Base-by-base conservation (phyloP, 331 rosid species). In the Quercus tomentella region DNA sequence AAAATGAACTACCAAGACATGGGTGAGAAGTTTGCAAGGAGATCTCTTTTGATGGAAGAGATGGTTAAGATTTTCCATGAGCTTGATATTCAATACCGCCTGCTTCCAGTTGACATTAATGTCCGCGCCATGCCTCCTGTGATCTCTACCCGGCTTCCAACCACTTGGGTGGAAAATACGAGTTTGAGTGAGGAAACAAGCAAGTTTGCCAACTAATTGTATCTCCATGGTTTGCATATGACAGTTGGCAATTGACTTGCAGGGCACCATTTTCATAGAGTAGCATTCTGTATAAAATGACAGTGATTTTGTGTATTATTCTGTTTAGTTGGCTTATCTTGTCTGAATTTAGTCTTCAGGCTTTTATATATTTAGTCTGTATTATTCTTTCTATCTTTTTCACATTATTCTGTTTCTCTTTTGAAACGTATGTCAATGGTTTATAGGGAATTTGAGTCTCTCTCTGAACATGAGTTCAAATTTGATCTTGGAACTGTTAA, bases 1-100 rank as follows among this genome's bases (percentile, higher is more conserved):
- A 89, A 80, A 80, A 93, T 96, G 89, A 96, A 90, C 84, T 88
- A 87, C 88, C 99, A 96, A 77, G 90, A 96, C 86, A 84, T 89
- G 82, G 97, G 97, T 16, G 98, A 96, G 76, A 93, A 92, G 83
- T 88, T 28, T 74, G 66, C 51, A 0, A 85, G 98, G 72, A 88
- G 99, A 76, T 87, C 92, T 12, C 52, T 78, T 57, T 56, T 93
- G 82, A 56, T 96, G 37, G 99, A 96, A 83, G 97, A 93, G 86
- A 80, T 96, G 87, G 66, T 85, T 22, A 91, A 87, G 88, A 85
- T 90, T 80, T 87, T 92, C 86, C 75, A 77, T 76, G 99, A 96
- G 67, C 89, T 89, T 1, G 99, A 96, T 82, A 86, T 96, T 57
- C 90, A 90, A 12, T 92, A 83, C 79, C 94, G 99, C 2, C 84